Evolutionary conservation across 352 stramenopile genomes (phyloP).

Genomic region (Blastocystis sp.): DNA sequence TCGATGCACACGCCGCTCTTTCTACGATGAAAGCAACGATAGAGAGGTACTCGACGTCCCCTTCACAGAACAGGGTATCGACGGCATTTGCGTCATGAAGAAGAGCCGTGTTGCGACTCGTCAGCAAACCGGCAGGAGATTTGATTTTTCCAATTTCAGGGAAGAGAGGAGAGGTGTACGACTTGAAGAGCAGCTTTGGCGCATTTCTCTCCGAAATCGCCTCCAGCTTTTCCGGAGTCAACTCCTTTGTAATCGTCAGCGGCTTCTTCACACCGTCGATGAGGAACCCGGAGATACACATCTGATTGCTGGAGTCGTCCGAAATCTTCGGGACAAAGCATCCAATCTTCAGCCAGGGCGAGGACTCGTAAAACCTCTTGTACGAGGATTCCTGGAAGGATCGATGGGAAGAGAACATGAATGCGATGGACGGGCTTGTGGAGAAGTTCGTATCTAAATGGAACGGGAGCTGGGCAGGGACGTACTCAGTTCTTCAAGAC

Average conservation of each 20-base stretch:
- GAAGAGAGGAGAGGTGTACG: conserved; percentile 19
- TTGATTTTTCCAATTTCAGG: conserved; percentile 48
- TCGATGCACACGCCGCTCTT: conserved; percentile 12
- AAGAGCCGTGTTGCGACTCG: conserved; percentile 10
- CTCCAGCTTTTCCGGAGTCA: neutral
- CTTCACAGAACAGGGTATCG: conserved; percentile 28
- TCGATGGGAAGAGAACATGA: conserved; percentile 63
- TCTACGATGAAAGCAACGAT: neutral
- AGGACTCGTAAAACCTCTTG: conserved; percentile 21
- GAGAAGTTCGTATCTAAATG: conserved; percentile 57
- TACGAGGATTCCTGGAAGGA: conserved; percentile 19
- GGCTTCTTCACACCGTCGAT: conserved; percentile 10
- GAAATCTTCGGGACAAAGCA: conserved; percentile 55
- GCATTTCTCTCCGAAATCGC: neutral
- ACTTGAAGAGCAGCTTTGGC: conserved; percentile 29
- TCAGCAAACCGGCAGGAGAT: conserved; percentile 8
- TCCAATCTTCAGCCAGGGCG: conserved; percentile 30
- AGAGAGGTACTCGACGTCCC: neutral
- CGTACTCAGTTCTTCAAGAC: conserved; percentile 47
- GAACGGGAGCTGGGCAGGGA: neutral
- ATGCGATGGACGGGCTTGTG: conserved; percentile 22
- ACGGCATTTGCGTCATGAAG: conserved; percentile 18
- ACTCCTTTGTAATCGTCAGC: neutral
- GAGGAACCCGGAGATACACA: conserved; percentile 55
- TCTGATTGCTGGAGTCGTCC: conserved; percentile 26